Conservation (phyloP, 768 basidiomycete genomes). For the Hericium rajendrae region DNA sequence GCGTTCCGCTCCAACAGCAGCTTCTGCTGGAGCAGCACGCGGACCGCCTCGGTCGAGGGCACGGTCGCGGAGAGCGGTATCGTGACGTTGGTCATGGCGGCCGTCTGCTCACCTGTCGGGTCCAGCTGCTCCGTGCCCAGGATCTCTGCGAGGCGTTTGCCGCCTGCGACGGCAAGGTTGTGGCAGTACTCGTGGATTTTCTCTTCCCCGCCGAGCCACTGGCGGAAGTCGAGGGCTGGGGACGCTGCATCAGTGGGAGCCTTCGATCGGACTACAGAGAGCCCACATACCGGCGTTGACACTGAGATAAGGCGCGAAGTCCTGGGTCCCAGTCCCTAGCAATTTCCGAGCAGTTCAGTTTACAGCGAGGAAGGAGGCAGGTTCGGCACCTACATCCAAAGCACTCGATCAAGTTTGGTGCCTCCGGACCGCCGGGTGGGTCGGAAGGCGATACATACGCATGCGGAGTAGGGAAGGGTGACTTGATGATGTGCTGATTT, state of each 20-base stretch:
- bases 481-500: slow-evolving; percentile 54
- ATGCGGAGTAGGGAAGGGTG: slow-evolving; percentile 47
- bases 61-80: slow-evolving; percentile 26
- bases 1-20: slow-evolving; percentile 22
- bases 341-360: not conserved
- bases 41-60: slow-evolving; percentile 13
- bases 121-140: slow-evolving; percentile 60
- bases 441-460: slow-evolving; percentile 41
- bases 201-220: slow-evolving; percentile 66
- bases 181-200: slow-evolving; percentile 66
- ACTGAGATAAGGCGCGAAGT: slow-evolving; percentile 43
- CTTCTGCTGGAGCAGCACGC: slow-evolving; percentile 13
- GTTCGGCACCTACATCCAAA: slow-evolving; percentile 36
- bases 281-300: slow-evolving; percentile 37
- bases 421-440: slow-evolving; percentile 20
- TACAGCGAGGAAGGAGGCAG: not conserved
- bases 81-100: slow-evolving; percentile 57
- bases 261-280: not conserved
- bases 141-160: slow-evolving; percentile 44
- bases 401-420: slow-evolving; percentile 35
- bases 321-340: slow-evolving; percentile 57
- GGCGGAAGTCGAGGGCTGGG: slow-evolving; percentile 62
- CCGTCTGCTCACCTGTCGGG: slow-evolving; percentile 42
- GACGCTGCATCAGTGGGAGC: not conserved
- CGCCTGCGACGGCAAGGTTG: slow-evolving; percentile 57